A percentile compares a stretch with the other conserved stretches of the same genome.
Evolutionary conservation across 352 stramenopile genomes (phyloP).

Genomic region (Phytophthora foliorum): DNA sequence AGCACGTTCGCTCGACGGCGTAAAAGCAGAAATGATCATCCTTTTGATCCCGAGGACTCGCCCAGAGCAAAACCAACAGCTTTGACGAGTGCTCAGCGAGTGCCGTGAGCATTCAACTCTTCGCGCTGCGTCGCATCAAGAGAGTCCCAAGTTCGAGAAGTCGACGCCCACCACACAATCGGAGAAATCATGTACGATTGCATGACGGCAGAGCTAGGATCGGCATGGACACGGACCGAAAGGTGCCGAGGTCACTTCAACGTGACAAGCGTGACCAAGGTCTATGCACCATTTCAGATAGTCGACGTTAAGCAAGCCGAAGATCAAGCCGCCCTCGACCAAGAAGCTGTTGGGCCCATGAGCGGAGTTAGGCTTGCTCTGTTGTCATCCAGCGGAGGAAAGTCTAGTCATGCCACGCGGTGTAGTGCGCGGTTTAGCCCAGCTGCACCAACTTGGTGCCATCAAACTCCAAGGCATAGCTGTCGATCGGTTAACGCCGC

Average conservation of each 20-base stretch:
- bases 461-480: not conserved
- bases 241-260: not conserved
- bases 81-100: not conserved
- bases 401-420: not conserved
- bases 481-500: conserved; percentile 12
- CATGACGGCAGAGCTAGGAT: not conserved
- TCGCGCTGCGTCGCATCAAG: too few species aligned
- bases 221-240: conserved; percentile 1
- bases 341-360: not conserved
- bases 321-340: not conserved
- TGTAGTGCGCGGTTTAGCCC: too few species aligned
- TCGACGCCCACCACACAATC: conserved; percentile 10
- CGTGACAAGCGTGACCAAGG: not conserved
- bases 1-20: conserved; percentile 1
- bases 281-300: conserved; percentile 14
- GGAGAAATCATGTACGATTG: too few species aligned
- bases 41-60: conserved; percentile 13
- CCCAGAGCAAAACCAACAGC: not conserved
- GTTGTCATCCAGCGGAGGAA: too few species aligned
- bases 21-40: conserved; percentile 20
- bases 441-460: too few species aligned
- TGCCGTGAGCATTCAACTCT: conserved; percentile 8
- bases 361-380: not conserved
- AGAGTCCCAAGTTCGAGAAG: not conserved
- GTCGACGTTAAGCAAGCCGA: too few species aligned